phyloP scores from a whole-genome alignment of 1,284 basidiomycete species.

The Chondrostereum purpureum region DNA sequence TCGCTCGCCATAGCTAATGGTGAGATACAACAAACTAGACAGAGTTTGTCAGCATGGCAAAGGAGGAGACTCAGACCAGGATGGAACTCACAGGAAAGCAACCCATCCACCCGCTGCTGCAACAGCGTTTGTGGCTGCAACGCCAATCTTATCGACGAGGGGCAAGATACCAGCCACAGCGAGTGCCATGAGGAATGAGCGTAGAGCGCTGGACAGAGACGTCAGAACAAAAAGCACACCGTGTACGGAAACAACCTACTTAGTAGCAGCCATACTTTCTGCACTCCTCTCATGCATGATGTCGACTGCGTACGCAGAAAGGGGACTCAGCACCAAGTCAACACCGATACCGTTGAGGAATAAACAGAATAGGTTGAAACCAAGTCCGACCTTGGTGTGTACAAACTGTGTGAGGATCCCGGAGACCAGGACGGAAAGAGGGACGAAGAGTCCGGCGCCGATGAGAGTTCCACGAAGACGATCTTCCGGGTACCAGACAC shows the following conservation, averaged over 20 bases:
- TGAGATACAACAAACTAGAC: constrained; percentile 32
- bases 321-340: constrained; percentile 41
- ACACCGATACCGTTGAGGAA: constrained; percentile 46
- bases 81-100: constrained; percentile 36
- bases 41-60: constrained; percentile 6
- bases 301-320: constrained; percentile 54
- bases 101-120: constrained; percentile 34
- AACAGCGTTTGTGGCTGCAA: constrained; percentile 44
- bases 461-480: constrained; percentile 43
- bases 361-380: constrained; percentile 33
- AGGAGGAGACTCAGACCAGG: constrained; percentile 1
- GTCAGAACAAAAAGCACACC: constrained; percentile 9
- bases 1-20: constrained; percentile 37
- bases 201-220: constrained; percentile 30
- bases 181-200: constrained; percentile 34
- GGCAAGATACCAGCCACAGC: constrained; percentile 41
- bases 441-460: constrained; percentile 37
- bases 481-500: constrained; percentile 52
- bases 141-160: constrained; percentile 44
- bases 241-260: constrained; percentile 20
- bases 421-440: constrained; percentile 12
- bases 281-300: constrained; percentile 44
- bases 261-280: constrained; percentile 41
- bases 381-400: constrained; percentile 31
- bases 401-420: constrained; percentile 25